Base-by-base conservation (phyloP, 352 stramenopile genomes). In the Phytophthora sp. region DNA sequence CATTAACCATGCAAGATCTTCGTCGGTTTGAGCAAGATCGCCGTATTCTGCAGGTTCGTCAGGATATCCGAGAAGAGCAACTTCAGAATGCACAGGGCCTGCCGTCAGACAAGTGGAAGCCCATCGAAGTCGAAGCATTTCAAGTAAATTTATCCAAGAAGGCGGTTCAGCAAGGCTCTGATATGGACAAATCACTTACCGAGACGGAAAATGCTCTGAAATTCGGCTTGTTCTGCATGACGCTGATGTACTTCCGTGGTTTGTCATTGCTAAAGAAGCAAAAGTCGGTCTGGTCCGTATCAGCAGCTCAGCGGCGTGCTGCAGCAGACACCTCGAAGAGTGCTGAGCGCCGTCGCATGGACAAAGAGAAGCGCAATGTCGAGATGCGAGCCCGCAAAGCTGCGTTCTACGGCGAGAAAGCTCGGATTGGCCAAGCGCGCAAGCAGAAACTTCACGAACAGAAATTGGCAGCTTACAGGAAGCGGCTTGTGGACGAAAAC, bases 191-290 rank as follows among this genome's bases (percentile, higher is more conserved):
- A 18, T 66, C 79, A 46, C 79, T 95, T 31, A 83, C 78, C 10
- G 88, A 95, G 55, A 96, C 93, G 13, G 94, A 99, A 72, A 82
- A 82, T 13, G 96, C 88, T n/a, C 81, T 99, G n/a, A 96, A 95
- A 26, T 98, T 98, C 62, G 96, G 93, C 10, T 64, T 99, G 17
- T 99, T 99, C 61, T 97, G 79, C 70, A 88, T 99, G 68, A 98
- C 94, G 28, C 82, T 99, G 37, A 97, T 98, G 94, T 99, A 98
- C 72, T 99, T 99, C 49, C 82, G 92, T 38, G 92, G 89, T 4
- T 76, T 98, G 48, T 90, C 89, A 11, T 59, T 97, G 50, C 72
- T 98, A 11, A 86, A 87, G 51, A 84, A 92, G 28, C 90, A 98
- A 59, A 87, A 94, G 41, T 72, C 64, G 2, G 66, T 82, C 9